Evolutionary conservation across 805 yeast genomes (phyloP), one percentile per base, ranked within the genome.

Genomic region (Wickerhamomyces strasburgensis): DNA sequence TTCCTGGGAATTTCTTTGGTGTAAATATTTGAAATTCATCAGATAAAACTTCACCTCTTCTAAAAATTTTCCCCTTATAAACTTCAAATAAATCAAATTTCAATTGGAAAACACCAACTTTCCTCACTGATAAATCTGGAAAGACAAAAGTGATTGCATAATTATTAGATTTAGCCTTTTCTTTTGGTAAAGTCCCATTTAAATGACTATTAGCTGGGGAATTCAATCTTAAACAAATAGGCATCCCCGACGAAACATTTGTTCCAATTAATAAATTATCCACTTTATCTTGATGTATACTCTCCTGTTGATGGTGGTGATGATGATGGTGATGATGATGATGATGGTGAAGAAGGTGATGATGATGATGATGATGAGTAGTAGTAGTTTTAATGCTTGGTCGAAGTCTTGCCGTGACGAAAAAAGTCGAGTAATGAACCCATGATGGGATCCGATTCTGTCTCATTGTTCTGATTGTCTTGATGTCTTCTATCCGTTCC

Each of bases 1-100:
- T 49, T 3, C 62, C 62, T 3, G 61, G 61, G 38, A 57, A 58
- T 34, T 57, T 58, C 43, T 58, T 58, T 19, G 58, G 61, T 4
- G 59, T 52, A 31, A 38, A 57, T 6, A 57, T 57, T 17, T 50
- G 53, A 25, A 58, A 52, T 7, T 37, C 48, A 24, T 45, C 42
- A 6, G 58, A 51, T 2, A 30, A 14, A 3, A 40, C 17, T 15
- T 42, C 40, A 36, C 37, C 36, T 28, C 50, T 43, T 41, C 49
- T 46, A 13, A 23, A 31, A 9, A 57, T 46, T n/a, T 47, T 42
- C 6, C 54, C 54, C 8, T 49, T 37, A 26, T 32, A 46, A 2
- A 48, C 50, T 36, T 58, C 61, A 40, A 50, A 58, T n/a, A 58
- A 38, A 19, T 52, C 54, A 31, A 58, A 58, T 14, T 48, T 43